Conservation (phyloP, 2,329 filamentous ascomycete genomes). For the Fonsecaea multimorphosa region DNA sequence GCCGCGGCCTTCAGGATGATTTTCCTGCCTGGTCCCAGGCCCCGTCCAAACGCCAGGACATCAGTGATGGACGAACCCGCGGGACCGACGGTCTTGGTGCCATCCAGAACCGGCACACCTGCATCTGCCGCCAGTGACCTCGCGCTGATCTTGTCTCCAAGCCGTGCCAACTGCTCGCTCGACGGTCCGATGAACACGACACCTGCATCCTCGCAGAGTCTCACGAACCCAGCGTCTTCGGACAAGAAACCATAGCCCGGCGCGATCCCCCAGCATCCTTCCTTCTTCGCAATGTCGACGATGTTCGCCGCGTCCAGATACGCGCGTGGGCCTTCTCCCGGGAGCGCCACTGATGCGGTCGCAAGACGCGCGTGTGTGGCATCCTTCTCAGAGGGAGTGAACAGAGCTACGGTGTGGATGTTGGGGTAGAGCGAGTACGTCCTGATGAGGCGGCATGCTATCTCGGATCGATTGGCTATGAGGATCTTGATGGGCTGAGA, state of each 20-base stretch:
- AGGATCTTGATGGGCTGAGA: constrained; percentile 91
- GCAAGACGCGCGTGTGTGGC: constrained; percentile 99
- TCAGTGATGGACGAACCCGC: constrained; percentile 93
- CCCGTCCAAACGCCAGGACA: constrained; percentile 74
- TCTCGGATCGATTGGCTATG: constrained; percentile 98
- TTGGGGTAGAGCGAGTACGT: constrained; percentile 91
- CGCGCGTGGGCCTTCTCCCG: constrained; percentile 90
- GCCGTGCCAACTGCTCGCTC: constrained; percentile 85
- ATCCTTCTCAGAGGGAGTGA: constrained; percentile 92
- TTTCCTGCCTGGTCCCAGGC: constrained; percentile 56
- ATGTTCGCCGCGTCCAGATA: constrained; percentile 97
- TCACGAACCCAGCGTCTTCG: constrained; percentile 94
- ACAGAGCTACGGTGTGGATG: constrained; percentile 67
- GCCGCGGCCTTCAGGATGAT: constrained; percentile 99
- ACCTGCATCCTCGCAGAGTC: constrained; percentile 91
- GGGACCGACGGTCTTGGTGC: constrained; percentile 87
- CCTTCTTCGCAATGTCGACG: constrained; percentile 94
- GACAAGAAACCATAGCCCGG: constrained; percentile 98
- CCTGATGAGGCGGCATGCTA: constrained; percentile 89
- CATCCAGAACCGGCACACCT: constrained; percentile 92
- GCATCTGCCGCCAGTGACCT: constrained; percentile 86
- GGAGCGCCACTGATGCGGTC: constrained; percentile 98
- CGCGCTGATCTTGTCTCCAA: constrained; percentile 98
- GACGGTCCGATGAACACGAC: constrained; percentile 95
- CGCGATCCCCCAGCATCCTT: constrained; percentile 96